Base-by-base conservation (phyloP, 257 asterid genomes). In the Plectranthus barbatus region DNA sequence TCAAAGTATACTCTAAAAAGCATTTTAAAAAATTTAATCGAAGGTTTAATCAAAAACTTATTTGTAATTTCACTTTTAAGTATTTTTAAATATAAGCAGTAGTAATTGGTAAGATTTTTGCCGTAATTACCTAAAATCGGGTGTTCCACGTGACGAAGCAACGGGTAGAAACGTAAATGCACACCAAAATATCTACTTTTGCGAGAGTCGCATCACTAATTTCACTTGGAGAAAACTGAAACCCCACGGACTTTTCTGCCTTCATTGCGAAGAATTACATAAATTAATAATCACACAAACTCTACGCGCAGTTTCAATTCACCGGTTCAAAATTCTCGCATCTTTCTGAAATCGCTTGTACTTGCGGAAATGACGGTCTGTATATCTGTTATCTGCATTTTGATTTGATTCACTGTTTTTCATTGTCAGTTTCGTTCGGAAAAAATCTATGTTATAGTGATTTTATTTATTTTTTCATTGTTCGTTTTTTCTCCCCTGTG, bases 321-420 rank as follows among this genome's bases (percentile, higher is more conserved):
- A 45, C 62, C 66, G 55, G 54, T 67, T 64, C 60, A 45, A 17
- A 42, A 33, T 40, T 52, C 13, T 56, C 44, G 47, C 34, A 47
- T 29, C n/a, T 56, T 56, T 62, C 72, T 67, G 42, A 51, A 49
- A 71, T 63, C 76, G 8, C 50, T 11, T 47, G 52, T 31, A 33
- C 37, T 60, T 17, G 42, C 47, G 31, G 56, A 17, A 10, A 80
- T 80, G 85, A 49, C 80, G 82, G 85, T 80, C 12, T 67, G 85
- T 73, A 33, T 17, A 39, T 40, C 40, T 54, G 18, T 58, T 61
- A 44, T 34, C 61, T 70, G 37, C 58, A 33, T 66, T 31, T 50
- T 42, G 51, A 23, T 60, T 31, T 71, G 15, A 10, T 46, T 62
- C 29, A 4, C 5, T 23, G 8, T 15, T 19, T 31, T 26, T 34